Evolutionary conservation across 164 flowering plant genomes (phyloP).

Genomic region (Chimonanthus salicifolius): DNA sequence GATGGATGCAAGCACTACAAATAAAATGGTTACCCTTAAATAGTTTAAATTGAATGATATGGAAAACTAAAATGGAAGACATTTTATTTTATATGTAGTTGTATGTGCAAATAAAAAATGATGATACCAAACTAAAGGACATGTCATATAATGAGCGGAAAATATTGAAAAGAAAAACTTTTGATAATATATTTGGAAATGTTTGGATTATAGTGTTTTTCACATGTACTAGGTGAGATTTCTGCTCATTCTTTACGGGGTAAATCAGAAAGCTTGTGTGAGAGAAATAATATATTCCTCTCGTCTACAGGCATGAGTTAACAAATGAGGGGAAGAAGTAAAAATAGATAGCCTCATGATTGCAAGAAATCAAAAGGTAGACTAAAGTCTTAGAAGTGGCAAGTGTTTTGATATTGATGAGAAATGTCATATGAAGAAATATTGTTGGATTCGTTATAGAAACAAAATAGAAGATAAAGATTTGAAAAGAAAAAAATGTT

Average conservation of each 20-base stretch:
- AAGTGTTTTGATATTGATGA: background rate
- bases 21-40: background rate
- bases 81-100: background rate
- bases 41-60: background rate
- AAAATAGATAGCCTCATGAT: background rate
- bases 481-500: background rate
- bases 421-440: background rate
- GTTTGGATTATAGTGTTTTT: background rate
- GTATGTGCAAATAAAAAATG: background rate
- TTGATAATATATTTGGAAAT: background rate
- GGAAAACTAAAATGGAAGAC: slow-evolving; percentile 5
- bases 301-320: background rate
- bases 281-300: background rate
- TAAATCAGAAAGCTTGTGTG: background rate
- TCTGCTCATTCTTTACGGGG: background rate
- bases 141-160: background rate
- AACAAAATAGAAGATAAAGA: background rate
- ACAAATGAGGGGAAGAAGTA: background rate
- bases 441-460: background rate
- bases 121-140: background rate
- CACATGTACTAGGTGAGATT: background rate
- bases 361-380: background rate
- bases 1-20: background rate
- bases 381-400: background rate
- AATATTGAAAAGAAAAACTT: background rate